These are phyloP conservation scores for Podaxis sp. DNA, from an alignment of 768 basidiomycete species.

Conservation along the genomic window DNA sequence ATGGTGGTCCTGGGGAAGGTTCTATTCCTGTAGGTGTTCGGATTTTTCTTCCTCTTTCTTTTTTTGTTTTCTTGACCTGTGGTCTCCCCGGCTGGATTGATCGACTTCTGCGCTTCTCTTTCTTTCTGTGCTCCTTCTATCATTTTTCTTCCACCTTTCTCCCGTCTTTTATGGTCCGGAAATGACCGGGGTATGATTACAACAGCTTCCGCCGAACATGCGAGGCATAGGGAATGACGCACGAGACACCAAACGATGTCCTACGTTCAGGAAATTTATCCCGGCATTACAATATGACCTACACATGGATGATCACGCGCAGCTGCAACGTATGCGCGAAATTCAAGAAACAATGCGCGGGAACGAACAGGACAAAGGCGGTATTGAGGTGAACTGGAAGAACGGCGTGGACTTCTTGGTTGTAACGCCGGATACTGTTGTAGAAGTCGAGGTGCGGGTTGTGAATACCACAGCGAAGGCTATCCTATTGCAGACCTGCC, in stretches of 20 bases:
- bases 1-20: not conserved
- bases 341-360: constrained; percentile 31
- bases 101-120: not conserved
- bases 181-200: not conserved
- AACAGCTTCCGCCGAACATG: constrained; percentile 3
- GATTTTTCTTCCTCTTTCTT: not conserved
- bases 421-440: constrained; percentile 27
- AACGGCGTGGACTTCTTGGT: constrained; percentile 46
- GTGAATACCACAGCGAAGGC: constrained; percentile 15
- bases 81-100: not conserved
- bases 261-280: constrained; percentile 22
- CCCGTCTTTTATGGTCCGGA: not conserved
- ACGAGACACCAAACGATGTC: constrained; percentile 17
- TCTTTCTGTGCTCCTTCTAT: not conserved
- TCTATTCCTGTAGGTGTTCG: constrained; percentile 2
- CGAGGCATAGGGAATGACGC: not conserved
- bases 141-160: not conserved
- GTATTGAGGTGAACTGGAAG: constrained; percentile 33
- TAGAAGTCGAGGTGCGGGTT: constrained; percentile 24
- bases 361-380: constrained; percentile 44
- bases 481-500: constrained; percentile 19
- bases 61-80: not conserved
- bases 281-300: constrained; percentile 17
- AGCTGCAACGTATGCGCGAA: constrained; percentile 23
- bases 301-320: constrained; percentile 27